A percentile compares a stretch with the other conserved stretches of the same genome.
phyloP scores from a whole-genome alignment of 768 basidiomycete genomes.

The Rhodotorula paludigena region DNA sequence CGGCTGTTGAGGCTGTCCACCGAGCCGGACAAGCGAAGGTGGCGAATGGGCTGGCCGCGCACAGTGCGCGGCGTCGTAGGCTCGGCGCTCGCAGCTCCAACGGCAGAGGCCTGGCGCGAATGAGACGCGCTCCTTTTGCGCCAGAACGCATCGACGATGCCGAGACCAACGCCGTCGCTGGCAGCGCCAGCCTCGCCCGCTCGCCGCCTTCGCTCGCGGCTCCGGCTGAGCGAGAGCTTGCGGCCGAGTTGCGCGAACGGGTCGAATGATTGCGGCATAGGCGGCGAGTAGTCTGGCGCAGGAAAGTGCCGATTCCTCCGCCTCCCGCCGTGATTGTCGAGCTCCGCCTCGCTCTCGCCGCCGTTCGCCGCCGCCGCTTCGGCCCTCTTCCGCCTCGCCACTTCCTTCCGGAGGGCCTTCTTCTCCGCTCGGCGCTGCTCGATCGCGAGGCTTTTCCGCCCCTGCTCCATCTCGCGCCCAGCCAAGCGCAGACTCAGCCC shows the following conservation, averaged over 20 bases:
- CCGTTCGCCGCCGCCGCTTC: background rate
- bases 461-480: background rate
- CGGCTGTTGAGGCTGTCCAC: slow-evolving; percentile 22
- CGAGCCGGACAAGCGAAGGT: slow-evolving; percentile 6
- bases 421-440: background rate
- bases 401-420: background rate
- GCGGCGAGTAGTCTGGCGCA: slow-evolving; percentile 5
- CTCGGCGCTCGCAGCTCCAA: no score
- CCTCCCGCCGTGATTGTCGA: no score
- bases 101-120: background rate
- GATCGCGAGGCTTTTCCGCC: background rate
- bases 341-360: slow-evolving; percentile 25
- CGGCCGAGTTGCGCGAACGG: slow-evolving; percentile 8
- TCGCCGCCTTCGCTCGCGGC: background rate
- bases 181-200: background rate
- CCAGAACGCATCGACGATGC: background rate
- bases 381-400: background rate
- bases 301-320: background rate
- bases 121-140: background rate
- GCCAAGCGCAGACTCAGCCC: slow-evolving; percentile 4
- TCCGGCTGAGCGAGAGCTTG: slow-evolving; percentile 5
- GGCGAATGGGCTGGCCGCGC: slow-evolving; percentile 28
- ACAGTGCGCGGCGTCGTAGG: background rate
- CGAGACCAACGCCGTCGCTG: background rate
- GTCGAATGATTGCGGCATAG: slow-evolving; percentile 25